Percentiles rank a stretch among this genome's conserved stretches.
Evolutionary conservation across 2,329 filamentous ascomycete species (phyloP).

Genomic region (Dothideomycetidae sp.): DNA sequence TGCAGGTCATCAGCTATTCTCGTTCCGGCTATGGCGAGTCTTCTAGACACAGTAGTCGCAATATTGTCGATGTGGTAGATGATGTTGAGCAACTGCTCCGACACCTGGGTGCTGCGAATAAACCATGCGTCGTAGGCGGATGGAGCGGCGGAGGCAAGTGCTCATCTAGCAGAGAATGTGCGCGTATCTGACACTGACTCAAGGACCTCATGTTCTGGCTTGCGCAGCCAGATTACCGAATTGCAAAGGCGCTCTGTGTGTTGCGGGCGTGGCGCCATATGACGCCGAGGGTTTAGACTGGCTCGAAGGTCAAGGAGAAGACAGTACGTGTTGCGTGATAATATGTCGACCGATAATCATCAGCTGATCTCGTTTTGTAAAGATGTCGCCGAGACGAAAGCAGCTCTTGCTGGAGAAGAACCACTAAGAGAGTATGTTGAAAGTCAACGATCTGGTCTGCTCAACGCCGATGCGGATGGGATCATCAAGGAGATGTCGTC

Average conservation of each 20-base stretch:
- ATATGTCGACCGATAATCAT: background rate
- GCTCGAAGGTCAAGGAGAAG: slow-evolving; percentile 14
- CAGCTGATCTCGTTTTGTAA: background rate
- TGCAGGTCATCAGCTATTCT: slow-evolving; percentile 12
- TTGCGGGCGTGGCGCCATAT: slow-evolving; percentile 14
- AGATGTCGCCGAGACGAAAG: slow-evolving; percentile 14
- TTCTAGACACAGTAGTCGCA: slow-evolving; percentile 10
- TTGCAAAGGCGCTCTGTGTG: slow-evolving; percentile 9
- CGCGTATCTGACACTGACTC: background rate
- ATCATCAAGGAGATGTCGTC: slow-evolving; percentile 9
- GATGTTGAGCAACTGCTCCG: slow-evolving; percentile 11
- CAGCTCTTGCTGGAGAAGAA: slow-evolving; percentile 11
- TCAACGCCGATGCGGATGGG: slow-evolving; percentile 11
- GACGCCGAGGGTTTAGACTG: slow-evolving; percentile 14
- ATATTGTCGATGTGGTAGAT: slow-evolving; percentile 9
- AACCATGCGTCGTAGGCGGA: slow-evolving; percentile 11
- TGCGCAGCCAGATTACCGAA: slow-evolving; percentile 11
- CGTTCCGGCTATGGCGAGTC: slow-evolving; percentile 13
- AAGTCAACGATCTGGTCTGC: slow-evolving; percentile 9
- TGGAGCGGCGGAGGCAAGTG: slow-evolving; percentile 15
- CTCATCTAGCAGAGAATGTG: background rate
- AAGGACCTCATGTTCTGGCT: slow-evolving; percentile 13
- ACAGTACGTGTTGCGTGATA: slow-evolving; percentile 10
- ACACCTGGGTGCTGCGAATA: slow-evolving; percentile 11
- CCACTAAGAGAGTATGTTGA: slow-evolving; percentile 8